Percentiles rank a stretch among this genome's conserved stretches.
phyloP scores from a whole-genome alignment of 441 rosid genomes.

The Syzygium syzygioides region DNA sequence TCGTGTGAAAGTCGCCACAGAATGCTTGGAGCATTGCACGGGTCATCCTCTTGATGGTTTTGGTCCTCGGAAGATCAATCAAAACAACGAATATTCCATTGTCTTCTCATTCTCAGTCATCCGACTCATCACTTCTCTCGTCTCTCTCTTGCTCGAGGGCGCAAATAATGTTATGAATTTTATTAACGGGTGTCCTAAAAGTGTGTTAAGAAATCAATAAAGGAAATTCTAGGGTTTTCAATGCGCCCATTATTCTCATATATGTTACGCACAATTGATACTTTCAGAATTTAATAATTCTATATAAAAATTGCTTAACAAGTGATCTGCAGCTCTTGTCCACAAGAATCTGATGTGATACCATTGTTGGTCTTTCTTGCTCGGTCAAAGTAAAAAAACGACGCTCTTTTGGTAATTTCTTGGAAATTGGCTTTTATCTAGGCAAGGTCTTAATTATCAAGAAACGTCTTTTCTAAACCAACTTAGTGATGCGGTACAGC shows the following conservation, averaged over 20 bases:
- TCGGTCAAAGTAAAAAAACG: background rate
- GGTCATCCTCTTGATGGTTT: background rate
- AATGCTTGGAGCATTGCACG: background rate
- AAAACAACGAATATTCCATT: background rate
- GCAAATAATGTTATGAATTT: background rate
- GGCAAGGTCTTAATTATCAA: background rate
- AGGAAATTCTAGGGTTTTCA: background rate
- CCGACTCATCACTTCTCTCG: background rate
- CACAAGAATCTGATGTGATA: background rate
- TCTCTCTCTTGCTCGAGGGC: background rate
- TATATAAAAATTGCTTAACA: background rate
- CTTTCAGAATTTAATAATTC: background rate
- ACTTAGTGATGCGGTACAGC: background rate
- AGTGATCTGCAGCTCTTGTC: fast-evolving
- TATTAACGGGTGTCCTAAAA: background rate
- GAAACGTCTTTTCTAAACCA: background rate
- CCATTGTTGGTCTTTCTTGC: background rate
- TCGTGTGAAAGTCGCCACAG: background rate
- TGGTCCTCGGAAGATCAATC: background rate
- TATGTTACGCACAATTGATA: background rate
- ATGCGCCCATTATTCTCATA: background rate
- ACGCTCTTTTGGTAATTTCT: background rate
- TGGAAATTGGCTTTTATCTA: background rate
- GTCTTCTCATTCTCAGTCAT: background rate
- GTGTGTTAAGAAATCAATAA: background rate